These are phyloP conservation scores for Diplodia seriata DNA, from an alignment of 2,329 filamentous ascomycete genomes.

Conservation along the genomic window DNA sequence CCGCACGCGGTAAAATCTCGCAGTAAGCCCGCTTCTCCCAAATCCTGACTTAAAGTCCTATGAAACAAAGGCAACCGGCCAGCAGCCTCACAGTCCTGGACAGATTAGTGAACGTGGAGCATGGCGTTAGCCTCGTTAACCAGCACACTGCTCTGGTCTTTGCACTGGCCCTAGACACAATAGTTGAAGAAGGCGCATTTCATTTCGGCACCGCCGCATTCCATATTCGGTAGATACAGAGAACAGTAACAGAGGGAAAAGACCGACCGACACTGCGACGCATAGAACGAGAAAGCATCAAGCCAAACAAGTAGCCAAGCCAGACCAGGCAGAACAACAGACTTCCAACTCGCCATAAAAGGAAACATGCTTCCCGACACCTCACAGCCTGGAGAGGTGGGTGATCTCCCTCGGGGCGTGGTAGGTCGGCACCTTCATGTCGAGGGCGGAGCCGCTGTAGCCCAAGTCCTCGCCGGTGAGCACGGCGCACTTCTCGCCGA, in stretches of 20 bases:
- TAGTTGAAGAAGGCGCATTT: no score
- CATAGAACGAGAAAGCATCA: not conserved
- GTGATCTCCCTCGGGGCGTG: constrained; percentile 55
- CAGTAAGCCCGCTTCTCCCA: not conserved
- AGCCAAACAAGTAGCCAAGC: not conserved
- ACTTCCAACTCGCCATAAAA: not conserved
- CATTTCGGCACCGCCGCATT: constrained; percentile 8
- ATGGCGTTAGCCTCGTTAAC: no score
- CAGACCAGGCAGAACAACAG: not conserved
- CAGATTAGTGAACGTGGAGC: not conserved
- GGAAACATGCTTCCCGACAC: not conserved
- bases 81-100: not conserved
- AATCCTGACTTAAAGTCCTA: no score
- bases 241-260: constrained; percentile 26
- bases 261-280: constrained; percentile 21
- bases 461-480: constrained; percentile 76
- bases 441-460: constrained; percentile 73
- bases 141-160: not conserved
- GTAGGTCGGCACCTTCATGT: constrained; percentile 73
- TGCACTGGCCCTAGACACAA: not conserved
- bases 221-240: constrained; percentile 8
- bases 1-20: not conserved
- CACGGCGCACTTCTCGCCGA: constrained; percentile 76
- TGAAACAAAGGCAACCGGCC: no score
- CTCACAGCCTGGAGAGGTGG: constrained; percentile 52